These are phyloP conservation scores for Kurtzmaniella quercitrusa DNA, from an alignment of 1,139 yeast genomes.

Conservation along the genomic window DNA sequence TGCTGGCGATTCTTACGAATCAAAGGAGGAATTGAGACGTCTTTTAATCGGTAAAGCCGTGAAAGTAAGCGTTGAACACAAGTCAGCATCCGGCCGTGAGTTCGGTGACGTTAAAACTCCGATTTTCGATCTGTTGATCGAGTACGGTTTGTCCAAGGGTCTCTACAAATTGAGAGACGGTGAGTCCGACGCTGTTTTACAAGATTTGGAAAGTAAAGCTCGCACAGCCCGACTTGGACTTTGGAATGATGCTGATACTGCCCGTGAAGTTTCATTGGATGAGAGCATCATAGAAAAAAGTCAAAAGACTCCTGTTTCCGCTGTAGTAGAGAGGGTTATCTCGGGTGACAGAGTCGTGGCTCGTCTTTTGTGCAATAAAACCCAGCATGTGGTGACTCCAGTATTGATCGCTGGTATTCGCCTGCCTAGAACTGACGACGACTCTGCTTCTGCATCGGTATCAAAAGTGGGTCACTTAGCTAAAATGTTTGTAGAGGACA, in stretches of 20 bases:
- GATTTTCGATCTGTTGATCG: constrained; percentile 56
- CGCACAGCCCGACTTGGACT: constrained; percentile 46
- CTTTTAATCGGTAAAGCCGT: constrained; percentile 66
- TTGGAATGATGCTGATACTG: constrained; percentile 36
- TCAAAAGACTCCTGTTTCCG: constrained; percentile 40
- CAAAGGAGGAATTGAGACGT: constrained; percentile 62
- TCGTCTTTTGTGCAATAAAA: constrained; percentile 45
- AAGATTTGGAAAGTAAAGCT: constrained; percentile 49
- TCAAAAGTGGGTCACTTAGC: constrained; percentile 62
- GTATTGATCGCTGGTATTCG: constrained; percentile 71
- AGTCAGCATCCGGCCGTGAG: constrained; percentile 53
- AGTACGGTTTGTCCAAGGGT: constrained; percentile 56
- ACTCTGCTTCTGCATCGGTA: constrained; percentile 31
- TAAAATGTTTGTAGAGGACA: constrained; percentile 60
- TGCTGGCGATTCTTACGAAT: constrained; percentile 46
- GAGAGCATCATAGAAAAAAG: constrained; percentile 36
- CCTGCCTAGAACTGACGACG: constrained; percentile 62
- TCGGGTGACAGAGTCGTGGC: constrained; percentile 73
- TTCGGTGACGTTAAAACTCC: constrained; percentile 74
- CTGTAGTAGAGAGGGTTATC: constrained; percentile 71
- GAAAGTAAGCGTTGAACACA: constrained; percentile 55
- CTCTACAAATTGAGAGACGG: constrained; percentile 61
- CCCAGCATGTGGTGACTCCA: constrained; percentile 48
- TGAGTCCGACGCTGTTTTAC: constrained; percentile 27
- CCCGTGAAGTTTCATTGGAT: constrained; percentile 32